Percentiles rank a stretch among this genome's conserved stretches.
These are phyloP conservation scores for Fragosphaeria purpurea DNA, from an alignment of 2,329 filamentous ascomycete species.

Conservation along the genomic window DNA sequence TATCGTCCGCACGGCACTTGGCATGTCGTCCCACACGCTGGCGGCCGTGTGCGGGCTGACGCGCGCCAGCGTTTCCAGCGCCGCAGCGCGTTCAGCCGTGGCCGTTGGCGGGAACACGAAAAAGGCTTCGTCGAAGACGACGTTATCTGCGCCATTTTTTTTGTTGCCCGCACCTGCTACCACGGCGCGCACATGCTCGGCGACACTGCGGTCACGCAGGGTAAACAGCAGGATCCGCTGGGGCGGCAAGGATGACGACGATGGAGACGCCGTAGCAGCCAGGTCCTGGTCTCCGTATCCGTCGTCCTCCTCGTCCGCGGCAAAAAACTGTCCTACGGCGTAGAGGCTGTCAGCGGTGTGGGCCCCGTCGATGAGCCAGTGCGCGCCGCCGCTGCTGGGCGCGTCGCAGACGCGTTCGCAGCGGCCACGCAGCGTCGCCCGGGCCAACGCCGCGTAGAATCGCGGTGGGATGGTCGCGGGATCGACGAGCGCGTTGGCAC, in stretches of 20 bases:
- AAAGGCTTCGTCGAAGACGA: constrained; percentile 13
- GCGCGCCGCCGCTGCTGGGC: constrained; percentile 50
- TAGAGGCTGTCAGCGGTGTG: constrained; percentile 87
- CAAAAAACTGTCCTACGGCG: constrained; percentile 75
- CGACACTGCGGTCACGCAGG: constrained; percentile 55
- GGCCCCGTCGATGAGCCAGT: constrained; percentile 86
- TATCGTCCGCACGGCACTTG: constrained; percentile 42
- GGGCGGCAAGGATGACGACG: constrained; percentile 12
- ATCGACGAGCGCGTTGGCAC: constrained; percentile 38
- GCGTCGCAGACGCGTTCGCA: constrained; percentile 54
- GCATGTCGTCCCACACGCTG: constrained; percentile 40
- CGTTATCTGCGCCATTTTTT: constrained; percentile 24
- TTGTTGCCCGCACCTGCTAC: constrained; percentile 22
- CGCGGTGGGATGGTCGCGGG: constrained; percentile 2
- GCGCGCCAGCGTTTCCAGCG: background rate
- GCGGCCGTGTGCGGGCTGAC: constrained; percentile 7
- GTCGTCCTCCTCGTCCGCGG: constrained; percentile 18
- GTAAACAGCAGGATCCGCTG: constrained; percentile 70
- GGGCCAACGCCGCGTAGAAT: constrained; percentile 54
- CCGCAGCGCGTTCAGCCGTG: background rate
- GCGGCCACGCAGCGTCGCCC: constrained; percentile 68
- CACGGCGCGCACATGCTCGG: constrained; percentile 43
- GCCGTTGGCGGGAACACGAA: constrained; percentile 12
- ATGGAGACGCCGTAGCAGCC: no score
- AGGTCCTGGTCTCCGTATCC: no score